These are phyloP conservation scores for Gossypium anomalum DNA, from an alignment of 345 rosid genomes.

Conservation along the genomic window DNA sequence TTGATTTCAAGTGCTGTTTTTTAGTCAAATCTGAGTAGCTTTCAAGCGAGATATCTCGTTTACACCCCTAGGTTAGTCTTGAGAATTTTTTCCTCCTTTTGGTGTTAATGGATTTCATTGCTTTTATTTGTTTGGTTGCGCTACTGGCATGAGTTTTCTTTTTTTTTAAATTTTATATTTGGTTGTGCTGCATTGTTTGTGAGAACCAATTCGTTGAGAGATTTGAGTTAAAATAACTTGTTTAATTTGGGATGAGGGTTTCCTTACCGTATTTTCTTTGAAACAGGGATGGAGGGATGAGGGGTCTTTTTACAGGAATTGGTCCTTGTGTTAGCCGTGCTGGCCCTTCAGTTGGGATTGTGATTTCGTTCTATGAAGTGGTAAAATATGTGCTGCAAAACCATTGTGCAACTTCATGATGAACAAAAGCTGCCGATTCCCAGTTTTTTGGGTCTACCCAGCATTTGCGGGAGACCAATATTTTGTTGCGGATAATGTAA, in stretches of 20 bases:
- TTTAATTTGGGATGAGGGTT: not conserved
- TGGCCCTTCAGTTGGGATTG: conserved; percentile 97
- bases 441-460: not conserved
- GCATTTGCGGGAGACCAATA: not conserved
- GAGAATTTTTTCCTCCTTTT: no score
- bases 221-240: not conserved
- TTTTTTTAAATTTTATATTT: not conserved
- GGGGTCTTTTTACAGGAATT: conserved; percentile 79
- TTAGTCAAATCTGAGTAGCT: no score
- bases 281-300: conserved; percentile 75
- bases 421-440: not conserved
- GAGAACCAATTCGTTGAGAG: not conserved
- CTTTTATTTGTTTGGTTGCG: not conserved
- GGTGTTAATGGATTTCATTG: not conserved
- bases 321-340: conserved; percentile 91
- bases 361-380: conserved; percentile 85
- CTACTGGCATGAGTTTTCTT: not conserved
- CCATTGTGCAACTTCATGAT: conserved; percentile 32
- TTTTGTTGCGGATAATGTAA: not conserved
- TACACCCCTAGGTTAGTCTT: no score
- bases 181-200: not conserved
- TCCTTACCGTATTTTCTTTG: not conserved
- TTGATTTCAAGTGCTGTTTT: no score
- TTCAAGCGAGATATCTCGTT: no score
- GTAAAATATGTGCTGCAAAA: conserved; percentile 62